A percentile compares a stretch with the other conserved stretches of the same genome.
Conservation (phyloP, 1,139 yeast genomes). For the Kluyveromyces marxianus region DNA sequence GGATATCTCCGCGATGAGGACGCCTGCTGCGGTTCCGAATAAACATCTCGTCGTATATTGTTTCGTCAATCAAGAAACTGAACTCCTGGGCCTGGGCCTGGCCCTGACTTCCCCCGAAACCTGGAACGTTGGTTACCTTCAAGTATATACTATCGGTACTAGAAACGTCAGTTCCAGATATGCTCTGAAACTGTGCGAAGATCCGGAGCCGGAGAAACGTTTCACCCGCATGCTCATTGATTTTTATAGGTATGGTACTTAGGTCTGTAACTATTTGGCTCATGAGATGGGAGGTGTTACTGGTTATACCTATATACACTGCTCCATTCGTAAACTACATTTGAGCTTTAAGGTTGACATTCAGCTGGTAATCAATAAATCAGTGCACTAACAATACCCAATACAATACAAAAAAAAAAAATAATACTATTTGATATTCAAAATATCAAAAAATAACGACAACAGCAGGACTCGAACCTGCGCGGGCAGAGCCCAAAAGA, state of each 20-base stretch:
- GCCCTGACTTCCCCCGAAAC: background rate
- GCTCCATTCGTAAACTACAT: background rate
- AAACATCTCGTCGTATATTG: constrained; percentile 3
- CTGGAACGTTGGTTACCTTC: constrained; percentile 6
- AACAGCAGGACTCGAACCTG: constrained; percentile 28
- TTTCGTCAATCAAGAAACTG: constrained; percentile 4
- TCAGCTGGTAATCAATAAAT: too few species aligned
- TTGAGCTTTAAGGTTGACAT: background rate
- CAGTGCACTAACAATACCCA: too few species aligned
- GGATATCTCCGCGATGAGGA: constrained; percentile 9
- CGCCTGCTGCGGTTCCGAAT: background rate
- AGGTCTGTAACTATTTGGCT: constrained; percentile 1
- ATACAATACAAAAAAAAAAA: background rate
- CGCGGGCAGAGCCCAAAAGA: constrained; percentile 30
- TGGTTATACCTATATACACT: background rate
- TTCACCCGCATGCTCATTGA: background rate
- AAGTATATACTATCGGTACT: background rate
- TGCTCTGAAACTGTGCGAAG: constrained; percentile 8
- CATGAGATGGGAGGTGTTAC: background rate
- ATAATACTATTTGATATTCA: background rate
- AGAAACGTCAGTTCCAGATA: background rate
- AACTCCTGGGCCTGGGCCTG: background rate
- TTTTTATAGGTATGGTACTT: background rate
- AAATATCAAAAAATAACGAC: constrained; percentile 16
- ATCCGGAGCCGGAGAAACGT: constrained; percentile 1